A percentile compares a stretch with the other conserved stretches of the same genome.
Evolutionary conservation across 2,329 filamentous ascomycete genomes (phyloP).

Genomic region (Penicillium capsulatum): DNA sequence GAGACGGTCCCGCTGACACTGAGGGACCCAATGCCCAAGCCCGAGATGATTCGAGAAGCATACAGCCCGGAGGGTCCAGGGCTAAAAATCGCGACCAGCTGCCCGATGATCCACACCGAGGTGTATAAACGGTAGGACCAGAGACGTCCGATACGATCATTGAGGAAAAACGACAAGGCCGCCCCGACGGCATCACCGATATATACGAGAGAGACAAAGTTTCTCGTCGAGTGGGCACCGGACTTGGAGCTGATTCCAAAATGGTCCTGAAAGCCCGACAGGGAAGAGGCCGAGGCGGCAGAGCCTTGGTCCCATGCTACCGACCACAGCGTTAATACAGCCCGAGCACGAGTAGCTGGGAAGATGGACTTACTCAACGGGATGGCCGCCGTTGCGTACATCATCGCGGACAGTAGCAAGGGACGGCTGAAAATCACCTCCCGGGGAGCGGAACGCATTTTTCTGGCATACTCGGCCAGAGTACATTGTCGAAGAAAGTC

Average conservation of each 20-base stretch:
- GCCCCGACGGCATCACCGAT: slow-evolving; percentile 32
- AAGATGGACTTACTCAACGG: slow-evolving; percentile 16
- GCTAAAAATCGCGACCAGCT: slow-evolving; percentile 18
- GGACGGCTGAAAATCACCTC: slow-evolving; percentile 9
- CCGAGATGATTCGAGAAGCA: slow-evolving; percentile 36
- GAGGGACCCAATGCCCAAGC: slow-evolving; percentile 39
- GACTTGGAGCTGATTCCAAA: slow-evolving; percentile 33
- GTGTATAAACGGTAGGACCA: slow-evolving; percentile 42
- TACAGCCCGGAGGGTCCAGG: slow-evolving; percentile 30
- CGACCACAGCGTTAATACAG: not conserved
- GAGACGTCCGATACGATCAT: slow-evolving; percentile 39
- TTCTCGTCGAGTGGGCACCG: slow-evolving; percentile 26
- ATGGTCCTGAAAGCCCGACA: slow-evolving; percentile 35
- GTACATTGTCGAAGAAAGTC: not conserved
- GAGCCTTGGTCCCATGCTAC: slow-evolving; percentile 36
- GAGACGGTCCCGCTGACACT: slow-evolving; percentile 39
- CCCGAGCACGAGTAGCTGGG: not conserved
- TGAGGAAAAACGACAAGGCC: slow-evolving; percentile 38
- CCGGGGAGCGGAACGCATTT: slow-evolving; percentile 10
- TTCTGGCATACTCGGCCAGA: slow-evolving; percentile 4
- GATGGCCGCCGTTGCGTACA: slow-evolving; percentile 13
- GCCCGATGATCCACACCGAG: slow-evolving; percentile 22
- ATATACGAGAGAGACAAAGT: slow-evolving; percentile 40
- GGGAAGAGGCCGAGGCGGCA: slow-evolving; percentile 29
- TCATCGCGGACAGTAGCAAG: slow-evolving; percentile 5